Base-by-base conservation (phyloP, 495 filamentous ascomycete genomes). In the Xylaria bambusicola region DNA sequence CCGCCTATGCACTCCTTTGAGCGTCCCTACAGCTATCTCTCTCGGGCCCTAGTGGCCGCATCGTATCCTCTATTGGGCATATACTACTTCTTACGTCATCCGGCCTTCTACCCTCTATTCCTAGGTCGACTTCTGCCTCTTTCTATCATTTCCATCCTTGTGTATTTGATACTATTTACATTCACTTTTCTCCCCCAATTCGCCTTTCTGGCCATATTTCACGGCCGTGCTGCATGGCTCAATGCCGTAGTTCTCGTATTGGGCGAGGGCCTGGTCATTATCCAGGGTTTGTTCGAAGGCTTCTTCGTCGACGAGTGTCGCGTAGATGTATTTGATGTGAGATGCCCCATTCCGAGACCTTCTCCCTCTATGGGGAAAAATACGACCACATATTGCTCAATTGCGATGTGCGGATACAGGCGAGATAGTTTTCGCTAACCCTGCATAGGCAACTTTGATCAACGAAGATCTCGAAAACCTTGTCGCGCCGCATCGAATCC, bases 241-340 rank as follows among this genome's bases (percentile, higher is more conserved):
- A 89, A 86, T 29, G 88, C 91, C 6, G 84, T 85, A 0, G 73
- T 96, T 9, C 82, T 97, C 45, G 88, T 94, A 7, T 80, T 97
- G 20, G 88, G 84, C 55, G 94, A 98, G 67, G 88, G 86, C 29
- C 84, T 90, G 3, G 86, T 91, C 0, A 79, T 97, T 40, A 88
- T 93, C 33, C 89, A 87, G 45, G 73, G 90, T 24, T 72, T 97
- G 10, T 87, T 90, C 41, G 89, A 92, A 62, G 85, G 86, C 9
- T 92, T 93, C 65, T 78, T 96, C 49, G 86, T 94, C 13, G 86
- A 93, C 56, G 90, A 92, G 54, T 86, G 86, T 9, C 82, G 96
- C 2, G 81, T 94, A n/a, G 91, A 98, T 67, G 90, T 91, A 6
- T 98, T 98, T 62, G 94, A 98, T 74, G 91, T 87, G 54, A 80